These are phyloP conservation scores for Hirschfeldia incana DNA, from an alignment of 345 rosid species.

Conservation along the genomic window DNA sequence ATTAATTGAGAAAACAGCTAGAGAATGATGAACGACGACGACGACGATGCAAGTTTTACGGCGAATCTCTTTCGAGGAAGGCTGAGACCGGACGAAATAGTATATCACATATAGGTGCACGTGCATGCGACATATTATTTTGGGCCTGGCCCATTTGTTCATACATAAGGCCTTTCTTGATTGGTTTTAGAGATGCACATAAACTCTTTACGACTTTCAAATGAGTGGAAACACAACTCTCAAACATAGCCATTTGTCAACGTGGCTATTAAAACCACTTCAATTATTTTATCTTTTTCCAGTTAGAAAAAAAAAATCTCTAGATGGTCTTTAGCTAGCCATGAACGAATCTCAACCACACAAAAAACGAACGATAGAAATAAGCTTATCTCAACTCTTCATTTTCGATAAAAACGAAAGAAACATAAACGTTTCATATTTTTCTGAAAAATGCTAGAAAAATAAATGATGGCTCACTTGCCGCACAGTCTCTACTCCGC, in stretches of 20 bases:
- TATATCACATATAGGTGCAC: not conserved
- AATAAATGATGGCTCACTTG: conserved; percentile 41
- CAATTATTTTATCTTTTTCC: not conserved
- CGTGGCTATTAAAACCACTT: not conserved
- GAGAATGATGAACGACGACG: not conserved
- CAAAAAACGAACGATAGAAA: conserved; percentile 10
- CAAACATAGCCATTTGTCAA: no score
- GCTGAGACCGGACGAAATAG: not conserved
- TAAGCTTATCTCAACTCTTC: conserved; percentile 23
- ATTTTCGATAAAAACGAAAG: not conserved
- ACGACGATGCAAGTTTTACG: not conserved
- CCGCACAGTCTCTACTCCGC: conserved; percentile 36
- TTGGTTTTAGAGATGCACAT: no score
- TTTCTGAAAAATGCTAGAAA: conserved; percentile 12
- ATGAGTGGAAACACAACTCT: no score
- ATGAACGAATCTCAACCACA: conserved; percentile 19
- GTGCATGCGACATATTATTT: not conserved
- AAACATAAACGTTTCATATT: not conserved
- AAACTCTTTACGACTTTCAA: no score
- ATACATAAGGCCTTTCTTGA: not conserved
- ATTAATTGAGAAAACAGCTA: conserved; percentile 14
- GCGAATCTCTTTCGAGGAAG: conserved; percentile 10
- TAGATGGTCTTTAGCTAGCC: not conserved
- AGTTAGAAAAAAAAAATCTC: not conserved
- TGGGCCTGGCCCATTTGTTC: conserved; percentile 29